Conservation (phyloP, 768 basidiomycete species). For the Suillus subalutaceus region DNA sequence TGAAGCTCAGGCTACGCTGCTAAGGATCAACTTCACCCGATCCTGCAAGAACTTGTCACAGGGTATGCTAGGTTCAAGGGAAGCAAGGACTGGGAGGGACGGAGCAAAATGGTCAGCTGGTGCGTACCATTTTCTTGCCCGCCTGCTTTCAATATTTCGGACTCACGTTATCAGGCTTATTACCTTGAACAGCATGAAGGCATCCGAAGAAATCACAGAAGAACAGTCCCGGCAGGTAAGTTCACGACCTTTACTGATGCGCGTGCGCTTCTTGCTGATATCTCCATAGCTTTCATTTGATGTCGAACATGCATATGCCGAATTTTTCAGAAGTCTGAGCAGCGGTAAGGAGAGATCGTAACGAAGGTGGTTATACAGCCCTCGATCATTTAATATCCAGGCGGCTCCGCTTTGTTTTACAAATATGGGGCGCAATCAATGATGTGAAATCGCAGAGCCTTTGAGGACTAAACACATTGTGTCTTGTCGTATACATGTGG, state of each 20-base stretch:
- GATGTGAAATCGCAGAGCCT: neutral
- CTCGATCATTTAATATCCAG: neutral
- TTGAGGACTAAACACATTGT: neutral
- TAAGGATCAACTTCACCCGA: conserved; percentile 95
- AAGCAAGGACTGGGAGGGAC: conserved; percentile 95
- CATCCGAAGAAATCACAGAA: conserved; percentile 93
- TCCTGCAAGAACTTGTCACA: conserved; percentile 93
- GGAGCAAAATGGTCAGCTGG: conserved; percentile 93
- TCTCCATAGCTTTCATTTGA: conserved; percentile 82
- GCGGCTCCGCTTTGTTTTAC: neutral
- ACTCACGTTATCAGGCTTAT: conserved; percentile 68
- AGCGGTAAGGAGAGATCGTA: conserved; percentile 35
- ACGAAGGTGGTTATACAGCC: neutral
- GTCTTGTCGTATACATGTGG: neutral
- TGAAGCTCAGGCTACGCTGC: conserved; percentile 92
- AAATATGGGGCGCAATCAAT: neutral
- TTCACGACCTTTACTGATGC: conserved; percentile 5
- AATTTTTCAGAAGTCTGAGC: conserved; percentile 82
- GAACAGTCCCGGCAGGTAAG: conserved; percentile 91
- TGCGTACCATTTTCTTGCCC: conserved; percentile 37
- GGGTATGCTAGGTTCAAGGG: conserved; percentile 94
- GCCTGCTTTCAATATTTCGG: neutral
- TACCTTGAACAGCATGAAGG: conserved; percentile 95
- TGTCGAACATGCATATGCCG: conserved; percentile 93
- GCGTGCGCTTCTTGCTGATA: neutral